Evolutionary conservation across 2,329 filamentous ascomycete genomes (phyloP), one percentile per base, ranked within the genome.

Genomic region (Rhinocladiella mackenziei): DNA sequence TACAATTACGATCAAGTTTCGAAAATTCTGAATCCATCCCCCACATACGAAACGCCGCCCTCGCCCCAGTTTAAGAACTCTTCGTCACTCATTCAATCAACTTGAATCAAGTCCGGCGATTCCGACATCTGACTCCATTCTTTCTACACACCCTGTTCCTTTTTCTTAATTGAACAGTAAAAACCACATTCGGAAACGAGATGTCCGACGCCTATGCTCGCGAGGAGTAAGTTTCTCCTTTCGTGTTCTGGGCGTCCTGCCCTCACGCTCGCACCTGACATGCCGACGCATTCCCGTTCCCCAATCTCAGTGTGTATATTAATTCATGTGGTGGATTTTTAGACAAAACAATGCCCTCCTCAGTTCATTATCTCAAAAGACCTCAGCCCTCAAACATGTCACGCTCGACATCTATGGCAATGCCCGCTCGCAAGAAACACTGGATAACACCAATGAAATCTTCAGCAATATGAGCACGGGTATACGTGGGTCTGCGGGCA

Each of bases 331-430:
- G 9, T 3, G 34, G 39, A 56, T 50, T 55, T 46, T 11, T 44
- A 81, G 79, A 60, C 92, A 98, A 69, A 98, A 98, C 73, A 94
- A 97, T 70, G 82, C 86, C 56, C 89, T 91, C 58, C 85, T 98
- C 44, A 83, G 91, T 60, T 89, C 94, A 64, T 84, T 98, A 26
- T 85, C 86, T 11, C 78, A 81, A 55, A 98, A 98, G 71, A 89
- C 97, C 43, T 86, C 86, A 13, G 88, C 89, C 39, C 78, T 98
- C 53, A 88, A 91, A 61, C 86, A 86, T 66, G 88, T 98, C 38
- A 98, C 92, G 30, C 81, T 97, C 55, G 89, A 98, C 71, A 98
- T 98, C 61, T 96, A 97, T 76, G 89, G 97, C 70, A 89, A 92
- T 64, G 92, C 92, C 37, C 81, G 88, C 46, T 80, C 86, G 58